These are phyloP conservation scores for Fusarium secorum DNA, from an alignment of 2,329 filamentous ascomycete species.

Conservation along the genomic window DNA sequence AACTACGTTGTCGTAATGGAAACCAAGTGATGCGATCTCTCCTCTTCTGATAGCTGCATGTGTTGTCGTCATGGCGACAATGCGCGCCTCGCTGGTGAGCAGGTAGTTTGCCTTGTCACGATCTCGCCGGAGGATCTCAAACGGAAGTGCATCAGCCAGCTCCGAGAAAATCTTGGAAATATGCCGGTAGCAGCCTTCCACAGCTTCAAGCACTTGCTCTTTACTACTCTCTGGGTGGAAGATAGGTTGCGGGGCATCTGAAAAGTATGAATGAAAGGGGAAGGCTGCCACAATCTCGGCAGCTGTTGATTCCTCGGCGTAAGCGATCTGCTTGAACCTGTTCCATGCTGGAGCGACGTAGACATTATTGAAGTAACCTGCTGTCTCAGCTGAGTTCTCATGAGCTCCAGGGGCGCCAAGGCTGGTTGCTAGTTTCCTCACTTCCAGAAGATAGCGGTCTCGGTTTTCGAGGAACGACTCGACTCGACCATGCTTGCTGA, in stretches of 20 bases:
- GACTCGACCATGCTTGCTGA: slow-evolving; percentile 93
- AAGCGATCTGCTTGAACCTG: slow-evolving; percentile 72
- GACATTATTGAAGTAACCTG: slow-evolving; percentile 93
- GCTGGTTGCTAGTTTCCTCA: slow-evolving; percentile 83
- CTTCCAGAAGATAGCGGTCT: slow-evolving; percentile 78
- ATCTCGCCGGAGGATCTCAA: slow-evolving; percentile 88
- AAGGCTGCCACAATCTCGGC: slow-evolving; percentile 76
- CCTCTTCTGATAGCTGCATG: slow-evolving; percentile 93
- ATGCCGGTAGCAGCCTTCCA: slow-evolving; percentile 85
- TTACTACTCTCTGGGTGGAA: slow-evolving; percentile 74
- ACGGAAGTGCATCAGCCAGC: slow-evolving; percentile 90
- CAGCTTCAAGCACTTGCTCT: slow-evolving; percentile 76
- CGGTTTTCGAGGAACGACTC: slow-evolving; percentile 95
- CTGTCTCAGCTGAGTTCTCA: slow-evolving; percentile 94
- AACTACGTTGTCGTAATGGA: slow-evolving; percentile 96
- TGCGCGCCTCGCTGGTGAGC: slow-evolving; percentile 92
- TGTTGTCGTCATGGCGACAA: slow-evolving; percentile 98
- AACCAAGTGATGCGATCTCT: slow-evolving; percentile 90
- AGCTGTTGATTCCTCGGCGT: slow-evolving; percentile 62
- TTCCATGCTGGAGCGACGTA: slow-evolving; percentile 90
- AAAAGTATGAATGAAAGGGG: slow-evolving; percentile 89
- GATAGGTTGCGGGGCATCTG: slow-evolving; percentile 84
- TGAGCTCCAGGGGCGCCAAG: slow-evolving; percentile 92
- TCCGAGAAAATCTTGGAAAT: slow-evolving; percentile 91
- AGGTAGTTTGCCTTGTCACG: slow-evolving; percentile 97